A percentile compares a stretch with the other conserved stretches of the same genome.
phyloP scores from a whole-genome alignment of 169 alveolate genomes.

The Toxoplasma gondii region DNA sequence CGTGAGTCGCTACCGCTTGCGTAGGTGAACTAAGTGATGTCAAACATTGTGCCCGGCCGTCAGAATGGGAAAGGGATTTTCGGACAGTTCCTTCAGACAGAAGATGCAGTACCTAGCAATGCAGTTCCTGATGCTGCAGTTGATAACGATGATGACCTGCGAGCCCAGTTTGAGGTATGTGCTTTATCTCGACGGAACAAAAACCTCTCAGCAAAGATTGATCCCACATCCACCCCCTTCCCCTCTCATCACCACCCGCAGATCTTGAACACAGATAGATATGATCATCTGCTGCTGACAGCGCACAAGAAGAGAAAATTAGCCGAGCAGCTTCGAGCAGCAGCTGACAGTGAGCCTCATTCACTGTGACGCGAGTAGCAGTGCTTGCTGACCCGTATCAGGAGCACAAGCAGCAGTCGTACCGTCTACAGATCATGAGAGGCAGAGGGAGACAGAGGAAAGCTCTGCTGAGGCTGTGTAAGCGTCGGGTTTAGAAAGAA shows the following conservation, averaged over 20 bases:
- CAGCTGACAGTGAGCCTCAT: conserved; percentile 55
- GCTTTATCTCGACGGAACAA: neutral
- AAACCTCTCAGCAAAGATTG: too few species aligned
- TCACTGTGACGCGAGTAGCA: neutral
- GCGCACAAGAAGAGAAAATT: conserved; percentile 49
- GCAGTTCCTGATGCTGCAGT: neutral
- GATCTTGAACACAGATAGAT: conserved; percentile 67
- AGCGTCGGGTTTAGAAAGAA: neutral
- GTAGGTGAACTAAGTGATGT: neutral
- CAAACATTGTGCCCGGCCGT: neutral
- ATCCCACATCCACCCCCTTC: neutral
- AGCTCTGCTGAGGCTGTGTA: conserved; percentile 24
- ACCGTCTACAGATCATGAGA: neutral
- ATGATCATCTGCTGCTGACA: conserved; percentile 52
- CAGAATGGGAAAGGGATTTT: neutral
- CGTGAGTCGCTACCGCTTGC: neutral
- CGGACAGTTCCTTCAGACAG: neutral
- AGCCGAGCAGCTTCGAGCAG: conserved; percentile 57
- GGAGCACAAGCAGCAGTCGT: conserved; percentile 22
- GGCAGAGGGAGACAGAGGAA: conserved; percentile 28
- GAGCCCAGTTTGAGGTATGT: conserved; percentile 35
- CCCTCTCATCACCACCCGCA: neutral
- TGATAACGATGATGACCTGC: conserved; percentile 32
- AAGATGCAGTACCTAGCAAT: neutral
- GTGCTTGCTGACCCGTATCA: neutral